Percentiles rank a stretch among this genome's conserved stretches.
phyloP scores from a whole-genome alignment of 176 grass and related monocot genomes.

The Phyllostachys edulis region DNA sequence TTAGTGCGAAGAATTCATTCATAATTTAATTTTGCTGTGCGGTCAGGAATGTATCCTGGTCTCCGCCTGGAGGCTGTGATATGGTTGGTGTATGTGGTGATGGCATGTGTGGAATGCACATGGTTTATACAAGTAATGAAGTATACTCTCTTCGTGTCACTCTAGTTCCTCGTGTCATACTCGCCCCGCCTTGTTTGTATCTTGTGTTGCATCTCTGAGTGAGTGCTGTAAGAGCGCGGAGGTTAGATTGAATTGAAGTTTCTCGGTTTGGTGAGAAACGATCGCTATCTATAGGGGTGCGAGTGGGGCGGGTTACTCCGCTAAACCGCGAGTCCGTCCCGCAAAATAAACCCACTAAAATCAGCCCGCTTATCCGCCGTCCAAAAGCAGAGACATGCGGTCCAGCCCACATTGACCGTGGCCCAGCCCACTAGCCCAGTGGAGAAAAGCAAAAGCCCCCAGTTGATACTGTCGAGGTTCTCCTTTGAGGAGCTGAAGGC shows the following conservation, averaged over 20 bases:
- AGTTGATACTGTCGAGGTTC: no score
- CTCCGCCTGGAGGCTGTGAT: slow-evolving; percentile 21
- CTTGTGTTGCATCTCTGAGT: slow-evolving; percentile 14
- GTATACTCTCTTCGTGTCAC: slow-evolving; percentile 17
- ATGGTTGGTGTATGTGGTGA: slow-evolving; percentile 31
- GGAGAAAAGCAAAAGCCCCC: no score
- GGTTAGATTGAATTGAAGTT: slow-evolving; percentile 19
- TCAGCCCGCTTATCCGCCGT: no score
- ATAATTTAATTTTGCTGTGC: slow-evolving; percentile 53
- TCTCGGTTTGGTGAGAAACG: background rate
- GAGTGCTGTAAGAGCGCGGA: slow-evolving; percentile 30
- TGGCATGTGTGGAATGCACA: slow-evolving; percentile 38
- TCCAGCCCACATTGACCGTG: no score
- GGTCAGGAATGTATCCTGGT: slow-evolving; percentile 39
- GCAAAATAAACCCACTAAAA: no score
- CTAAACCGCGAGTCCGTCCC: no score
- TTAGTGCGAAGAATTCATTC: slow-evolving; percentile 35
- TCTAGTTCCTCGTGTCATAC: background rate
- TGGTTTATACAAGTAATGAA: slow-evolving; percentile 33
- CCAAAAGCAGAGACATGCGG: no score
- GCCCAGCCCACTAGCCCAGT: no score
- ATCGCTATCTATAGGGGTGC: no score
- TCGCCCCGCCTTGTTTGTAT: slow-evolving; percentile 25
- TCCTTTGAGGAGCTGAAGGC: no score
- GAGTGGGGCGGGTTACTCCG: no score